Evolutionary conservation across 805 yeast genomes (phyloP), one percentile per base, ranked within the genome.

Genomic region (Pichia eremophila): DNA sequence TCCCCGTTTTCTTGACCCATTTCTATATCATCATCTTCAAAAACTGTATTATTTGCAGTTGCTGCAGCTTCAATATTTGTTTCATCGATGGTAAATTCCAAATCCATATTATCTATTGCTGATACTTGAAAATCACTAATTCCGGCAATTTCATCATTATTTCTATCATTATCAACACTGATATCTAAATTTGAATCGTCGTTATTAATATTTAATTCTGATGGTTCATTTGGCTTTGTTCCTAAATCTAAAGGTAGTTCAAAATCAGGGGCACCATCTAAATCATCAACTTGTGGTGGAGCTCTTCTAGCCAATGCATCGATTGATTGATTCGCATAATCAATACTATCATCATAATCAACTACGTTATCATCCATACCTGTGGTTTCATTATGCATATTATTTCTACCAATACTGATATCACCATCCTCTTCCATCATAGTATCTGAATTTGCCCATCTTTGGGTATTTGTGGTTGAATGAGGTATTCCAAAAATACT

Each of bases 51-150:
- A 19, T 14, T 29, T 7, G 42, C 44, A 31, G 29, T 44, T 4
- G 42, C 39, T 4, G 46, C 51, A 27, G 36, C 41, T 34, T 48
- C 46, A 36, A 37, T 44, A 40, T 65, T 69, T 27, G 54, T 55
- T 8, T 50, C 58, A 40, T 55, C 61, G n/a, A 49, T 62, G 18
- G 64, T 72, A 63, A 72, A 59, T 61, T 79, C 85, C 37, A 78
- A 68, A 7, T 82, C 76, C 40, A 56, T 53, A 53, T 75, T 74
- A 14, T 54, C 63, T 32, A 49, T 43, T n/a, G 52, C 55, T 48
- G 54, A 47, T 2, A 50, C 29, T 18, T 42, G 40, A 36, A 47
- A 52, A 36, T 51, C 50, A 19, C 45, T 46, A 8, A 47, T 48
- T 10, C 45, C 51, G 2, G 42, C 25, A 18, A 48, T 28, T 8